These are phyloP conservation scores for Spizellomyces punctatus DNA, from an alignment of 192 early-diverging fungal species.

Conservation along the genomic window DNA sequence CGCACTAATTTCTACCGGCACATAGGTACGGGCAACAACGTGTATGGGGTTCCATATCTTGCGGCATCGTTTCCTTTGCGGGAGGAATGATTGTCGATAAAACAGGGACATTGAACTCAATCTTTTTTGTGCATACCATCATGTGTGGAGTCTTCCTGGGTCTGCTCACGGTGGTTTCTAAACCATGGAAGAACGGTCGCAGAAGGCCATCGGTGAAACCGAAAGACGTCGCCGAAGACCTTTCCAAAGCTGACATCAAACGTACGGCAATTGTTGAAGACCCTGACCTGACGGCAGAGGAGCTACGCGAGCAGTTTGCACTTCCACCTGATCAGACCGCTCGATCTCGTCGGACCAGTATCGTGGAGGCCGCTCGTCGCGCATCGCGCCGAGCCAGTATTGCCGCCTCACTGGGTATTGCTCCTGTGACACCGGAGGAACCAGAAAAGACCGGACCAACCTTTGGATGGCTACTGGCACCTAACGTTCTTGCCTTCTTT, in stretches of 20 bases:
- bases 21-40: conserved; percentile 34
- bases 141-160: conserved; percentile 12
- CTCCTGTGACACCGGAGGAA: conserved; percentile 1
- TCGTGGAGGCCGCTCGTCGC: conserved; percentile 26
- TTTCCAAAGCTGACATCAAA: conserved; percentile 13
- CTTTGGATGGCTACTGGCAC: conserved; percentile 30
- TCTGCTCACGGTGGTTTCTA: conserved; percentile 10
- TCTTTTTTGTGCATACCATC: conserved; percentile 20
- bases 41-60: conserved; percentile 28
- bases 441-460: conserved; percentile 8
- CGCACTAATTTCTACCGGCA: too few relatives aligned
- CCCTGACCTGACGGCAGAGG: conserved; percentile 28
- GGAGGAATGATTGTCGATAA: conserved; percentile 20
- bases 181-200: conserved; percentile 16
- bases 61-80: conserved; percentile 25
- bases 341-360: conserved; percentile 18
- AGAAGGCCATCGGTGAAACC: background rate
- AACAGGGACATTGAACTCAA: conserved; percentile 16
- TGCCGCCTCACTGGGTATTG: conserved; percentile 16
- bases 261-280: conserved; percentile 8
- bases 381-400: conserved; percentile 23
- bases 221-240: conserved; percentile 5
- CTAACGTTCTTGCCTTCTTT: conserved; percentile 30
- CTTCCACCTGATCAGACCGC: background rate
- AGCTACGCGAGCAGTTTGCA: background rate